phyloP scores from a whole-genome alignment of 768 basidiomycete genomes.

The Serendipita sp. region DNA sequence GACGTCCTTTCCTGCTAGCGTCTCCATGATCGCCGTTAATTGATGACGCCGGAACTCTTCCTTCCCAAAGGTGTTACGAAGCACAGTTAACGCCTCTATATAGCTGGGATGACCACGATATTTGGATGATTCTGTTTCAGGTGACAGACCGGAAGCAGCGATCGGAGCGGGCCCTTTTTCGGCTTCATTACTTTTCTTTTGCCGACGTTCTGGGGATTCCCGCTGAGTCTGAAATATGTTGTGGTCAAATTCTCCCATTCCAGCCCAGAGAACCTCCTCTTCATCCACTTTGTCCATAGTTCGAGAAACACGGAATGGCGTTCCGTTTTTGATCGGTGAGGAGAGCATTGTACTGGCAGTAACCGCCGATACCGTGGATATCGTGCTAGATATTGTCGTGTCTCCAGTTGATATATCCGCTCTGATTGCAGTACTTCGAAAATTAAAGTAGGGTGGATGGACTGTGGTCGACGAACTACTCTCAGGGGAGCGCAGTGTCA shows the following conservation, averaged over 20 bases:
- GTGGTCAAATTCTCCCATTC: not conserved
- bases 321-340: not conserved
- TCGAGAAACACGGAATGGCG: not conserved
- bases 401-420: not conserved
- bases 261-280: not conserved
- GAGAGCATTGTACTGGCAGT: no score
- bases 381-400: not conserved
- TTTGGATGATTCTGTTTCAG: not conserved
- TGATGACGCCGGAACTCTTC: constrained; percentile 65
- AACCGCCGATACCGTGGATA: not conserved
- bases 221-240: not conserved
- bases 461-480: not conserved
- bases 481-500: not conserved
- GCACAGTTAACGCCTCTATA: constrained; percentile 35
- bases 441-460: not conserved
- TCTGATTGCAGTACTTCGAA: not conserved
- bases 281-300: not conserved
- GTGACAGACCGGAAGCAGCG: not conserved
- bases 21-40: constrained; percentile 66
- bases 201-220: not conserved
- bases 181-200: not conserved
- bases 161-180: not conserved
- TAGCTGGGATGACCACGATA: constrained; percentile 14
- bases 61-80: constrained; percentile 47
- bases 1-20: constrained; percentile 66